Percentiles rank a stretch among this genome's conserved stretches.
Evolutionary conservation across 2,329 filamentous ascomycete species (phyloP).

Genomic region (Pyrenochaeta sp.): DNA sequence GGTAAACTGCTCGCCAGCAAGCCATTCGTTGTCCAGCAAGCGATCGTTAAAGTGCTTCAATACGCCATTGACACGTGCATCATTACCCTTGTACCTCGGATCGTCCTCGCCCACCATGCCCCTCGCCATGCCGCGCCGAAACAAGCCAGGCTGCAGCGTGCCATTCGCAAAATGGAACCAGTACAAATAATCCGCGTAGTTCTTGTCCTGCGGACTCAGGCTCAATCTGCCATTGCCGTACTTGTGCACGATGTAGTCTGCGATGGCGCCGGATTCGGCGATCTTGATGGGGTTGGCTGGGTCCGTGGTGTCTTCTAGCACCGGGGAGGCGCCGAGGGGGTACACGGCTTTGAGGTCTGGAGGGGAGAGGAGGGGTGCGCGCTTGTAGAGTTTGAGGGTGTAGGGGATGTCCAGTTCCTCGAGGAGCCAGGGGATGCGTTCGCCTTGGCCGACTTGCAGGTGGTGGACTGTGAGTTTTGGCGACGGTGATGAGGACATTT

Average conservation of each 20-base stretch:
- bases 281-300: slow-evolving; percentile 59
- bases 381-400: slow-evolving; percentile 55
- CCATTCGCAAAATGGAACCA: slow-evolving; percentile 67
- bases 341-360: slow-evolving; percentile 36
- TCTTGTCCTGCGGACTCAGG: slow-evolving; percentile 53
- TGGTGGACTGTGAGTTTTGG: slow-evolving; percentile 46
- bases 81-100: slow-evolving; percentile 46
- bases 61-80: slow-evolving; percentile 45
- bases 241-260: slow-evolving; percentile 67
- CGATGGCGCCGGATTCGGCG: slow-evolving; percentile 66
- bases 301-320: slow-evolving; percentile 62
- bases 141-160: slow-evolving; percentile 49
- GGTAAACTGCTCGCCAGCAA: slow-evolving; percentile 69
- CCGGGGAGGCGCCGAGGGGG: slow-evolving; percentile 64
- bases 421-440: slow-evolving; percentile 69
- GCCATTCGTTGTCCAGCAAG: slow-evolving; percentile 58
- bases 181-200: slow-evolving; percentile 68
- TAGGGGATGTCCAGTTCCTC: slow-evolving; percentile 69
- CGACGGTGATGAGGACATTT: slow-evolving; percentile 19
- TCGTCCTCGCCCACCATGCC: slow-evolving; percentile 38
- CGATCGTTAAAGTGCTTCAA: slow-evolving; percentile 59
- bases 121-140: slow-evolving; percentile 35
- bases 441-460: slow-evolving; percentile 63
- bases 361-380: slow-evolving; percentile 53
- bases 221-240: slow-evolving; percentile 59